Evolutionary conservation across 768 basidiomycete genomes (phyloP), one percentile per base, ranked within the genome.

Genomic region (Dendrothele bispora): DNA sequence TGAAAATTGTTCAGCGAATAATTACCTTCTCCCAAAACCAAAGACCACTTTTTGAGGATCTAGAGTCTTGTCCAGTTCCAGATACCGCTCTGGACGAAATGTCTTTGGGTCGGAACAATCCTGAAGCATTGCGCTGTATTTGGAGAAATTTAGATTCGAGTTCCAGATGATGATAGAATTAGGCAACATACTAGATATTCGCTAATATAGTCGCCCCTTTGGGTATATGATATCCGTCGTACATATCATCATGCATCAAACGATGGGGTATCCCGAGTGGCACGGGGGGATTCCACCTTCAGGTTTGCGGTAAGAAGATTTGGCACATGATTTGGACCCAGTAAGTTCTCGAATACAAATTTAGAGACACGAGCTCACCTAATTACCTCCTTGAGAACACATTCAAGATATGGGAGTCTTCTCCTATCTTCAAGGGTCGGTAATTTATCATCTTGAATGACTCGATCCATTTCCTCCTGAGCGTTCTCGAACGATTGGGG

Each of bases 11-110:
- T 40, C 39, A 24, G 28, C 42, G 12, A 29, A 36, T 24, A 44
- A 64, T 61, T 48, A 77, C 77, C 78, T 66, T 46, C 80, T 68
- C 24, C 81, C 81, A 61, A 83, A 83, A 7, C 80, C 81, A 55
- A 82, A 83, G n/a, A 79, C 68, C 29, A 78, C 58, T 28, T 72
- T 70, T 27, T 70, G 64, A 26, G 80, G 78, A 59, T 80, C 73
- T 17, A 67, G 66, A 28, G 71, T 61, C 29, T 60, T 53, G n/a
- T n/a, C n/a, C 37, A 70, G 64, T 7, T 71, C 65, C 40, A 73
- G 49, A 57, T 75, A 79, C 43, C 82, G 71, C 35, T 80, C 75
- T 3, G 82, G 82, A 18, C 58, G 60, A 60, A 82, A 83, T 29
- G 43, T 54, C 8, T 73, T 63, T 15, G 80, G 75, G 28, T 78